Evolutionary conservation across 2,329 filamentous ascomycete genomes (phyloP), one percentile per base, ranked within the genome.

Genomic region (Sclerotinia nivalis): DNA sequence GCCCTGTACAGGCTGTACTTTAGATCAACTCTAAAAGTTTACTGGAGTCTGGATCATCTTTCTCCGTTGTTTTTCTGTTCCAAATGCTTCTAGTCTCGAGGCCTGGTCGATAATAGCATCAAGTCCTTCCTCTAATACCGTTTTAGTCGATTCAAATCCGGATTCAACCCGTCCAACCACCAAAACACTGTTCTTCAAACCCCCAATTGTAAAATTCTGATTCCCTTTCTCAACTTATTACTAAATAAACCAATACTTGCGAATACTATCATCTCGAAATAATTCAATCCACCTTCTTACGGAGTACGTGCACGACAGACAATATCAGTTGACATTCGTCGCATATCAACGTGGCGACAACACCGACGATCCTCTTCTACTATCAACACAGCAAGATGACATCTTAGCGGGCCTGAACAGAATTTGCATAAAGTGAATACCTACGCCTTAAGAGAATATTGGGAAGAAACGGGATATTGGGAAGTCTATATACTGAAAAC

Each of bases 291-390:
- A 37, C 31, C 45, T 5, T 43, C 40, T 43, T 43, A 12, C 37
- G 37, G 37, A 40, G 37, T 18, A 15, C 31, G 47, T 62, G 45
- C 45, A 25, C 28, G 45, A 34, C 22, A n/a, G 28, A 34, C 22
- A 37, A 37, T 12, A 62, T 37, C 31, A 37, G 8, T 52, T 59
- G 31, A 58, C 34, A 15, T 12, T 7, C 61, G 31, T 52, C n/a
- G n/a, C 34, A 28, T 18, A 65, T 54, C 37, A 34, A 65, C 61
- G 61, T 65, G 61, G 61, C 61, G 61, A 65, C 61, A 65, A 25
- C n/a, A 25, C 22, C 60, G 15, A 64, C n/a, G n/a, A 22, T 12
- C 31, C n/a, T 18, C 40, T 52, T 22, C 49, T 52, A 7, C 49
- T 9, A 65, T 34, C 20, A 25, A 10, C 47, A 59, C 13, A 45